Conservation (phyloP, 805 yeast genomes). For the Lachancea fermentati region DNA sequence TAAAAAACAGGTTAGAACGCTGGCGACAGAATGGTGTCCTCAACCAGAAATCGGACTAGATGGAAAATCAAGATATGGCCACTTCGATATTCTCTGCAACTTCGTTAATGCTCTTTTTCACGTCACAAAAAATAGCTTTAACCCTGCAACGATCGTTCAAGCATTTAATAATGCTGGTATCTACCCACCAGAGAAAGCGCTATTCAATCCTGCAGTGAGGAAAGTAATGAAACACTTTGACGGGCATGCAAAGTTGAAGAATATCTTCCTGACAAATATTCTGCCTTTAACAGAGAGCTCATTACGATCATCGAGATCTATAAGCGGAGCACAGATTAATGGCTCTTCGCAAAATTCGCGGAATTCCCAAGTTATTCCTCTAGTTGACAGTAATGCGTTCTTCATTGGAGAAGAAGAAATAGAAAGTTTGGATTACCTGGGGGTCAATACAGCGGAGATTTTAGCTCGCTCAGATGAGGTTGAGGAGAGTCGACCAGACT, state of each 20-base stretch:
- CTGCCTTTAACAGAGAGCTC: constrained; percentile 2
- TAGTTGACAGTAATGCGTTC: constrained; percentile 4
- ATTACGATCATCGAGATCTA: not conserved
- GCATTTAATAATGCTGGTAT: constrained; percentile 7
- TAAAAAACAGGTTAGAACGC: constrained; percentile 7
- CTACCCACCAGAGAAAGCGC: constrained; percentile 6
- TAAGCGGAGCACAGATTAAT: constrained; percentile 2
- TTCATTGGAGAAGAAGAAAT: constrained; percentile 8
- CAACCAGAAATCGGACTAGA: constrained; percentile 3
- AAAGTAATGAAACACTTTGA: constrained; percentile 8
- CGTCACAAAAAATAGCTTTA: constrained; percentile 1
- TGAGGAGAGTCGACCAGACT: not conserved
- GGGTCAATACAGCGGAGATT: constrained; percentile 3
- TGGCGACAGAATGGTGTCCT: constrained; percentile 10
- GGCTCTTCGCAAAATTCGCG: too few relatives aligned
- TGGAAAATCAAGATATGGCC: constrained; percentile 7
- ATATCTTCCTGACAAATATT: constrained; percentile 5
- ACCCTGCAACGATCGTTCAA: not conserved
- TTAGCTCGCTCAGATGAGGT: not conserved
- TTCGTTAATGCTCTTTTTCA: constrained; percentile 8
- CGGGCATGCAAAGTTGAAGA: constrained; percentile 7
- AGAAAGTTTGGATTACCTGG: constrained; percentile 6
- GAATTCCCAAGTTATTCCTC: constrained; percentile 3
- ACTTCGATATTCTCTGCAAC: constrained; percentile 8
- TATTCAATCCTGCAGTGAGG: constrained; percentile 9